Conservation (phyloP, 441 rosid genomes). For the Pelargonium exstipulatum region DNA sequence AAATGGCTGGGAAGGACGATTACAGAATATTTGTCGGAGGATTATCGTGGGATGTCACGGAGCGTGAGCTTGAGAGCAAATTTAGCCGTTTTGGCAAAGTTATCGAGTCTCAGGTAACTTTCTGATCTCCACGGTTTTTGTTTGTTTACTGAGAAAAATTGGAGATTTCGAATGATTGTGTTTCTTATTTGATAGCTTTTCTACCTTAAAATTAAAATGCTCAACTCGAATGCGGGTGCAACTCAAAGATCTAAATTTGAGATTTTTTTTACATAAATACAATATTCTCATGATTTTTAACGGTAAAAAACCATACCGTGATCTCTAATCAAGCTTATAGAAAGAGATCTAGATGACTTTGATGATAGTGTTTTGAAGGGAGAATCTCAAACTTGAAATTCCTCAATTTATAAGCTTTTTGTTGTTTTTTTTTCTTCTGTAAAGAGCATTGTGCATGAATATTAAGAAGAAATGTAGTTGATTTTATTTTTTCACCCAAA, state of each 20-base stretch:
- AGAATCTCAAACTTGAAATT: background rate
- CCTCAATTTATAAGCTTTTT: background rate
- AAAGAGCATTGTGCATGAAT: background rate
- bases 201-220: background rate
- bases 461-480: background rate
- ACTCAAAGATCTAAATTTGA: background rate
- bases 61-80: slow-evolving; percentile 76
- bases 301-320: background rate
- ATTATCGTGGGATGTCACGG: slow-evolving; percentile 69
- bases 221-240: background rate
- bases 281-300: background rate
- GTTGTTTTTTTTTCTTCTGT: background rate
- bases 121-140: background rate
- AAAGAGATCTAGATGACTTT: no score
- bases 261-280: background rate
- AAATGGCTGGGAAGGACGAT: slow-evolving; percentile 74
- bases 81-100: slow-evolving; percentile 84
- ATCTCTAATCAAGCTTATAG: background rate
- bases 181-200: background rate
- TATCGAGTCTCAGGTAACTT: slow-evolving; percentile 71
- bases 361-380: background rate
- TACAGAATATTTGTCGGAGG: slow-evolving; percentile 88
- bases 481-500: background rate
- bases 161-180: background rate
- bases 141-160: slow-evolving; percentile 4